Conservation (phyloP, 371 early-diverging fungal species). For the Mucor racemosus region DNA sequence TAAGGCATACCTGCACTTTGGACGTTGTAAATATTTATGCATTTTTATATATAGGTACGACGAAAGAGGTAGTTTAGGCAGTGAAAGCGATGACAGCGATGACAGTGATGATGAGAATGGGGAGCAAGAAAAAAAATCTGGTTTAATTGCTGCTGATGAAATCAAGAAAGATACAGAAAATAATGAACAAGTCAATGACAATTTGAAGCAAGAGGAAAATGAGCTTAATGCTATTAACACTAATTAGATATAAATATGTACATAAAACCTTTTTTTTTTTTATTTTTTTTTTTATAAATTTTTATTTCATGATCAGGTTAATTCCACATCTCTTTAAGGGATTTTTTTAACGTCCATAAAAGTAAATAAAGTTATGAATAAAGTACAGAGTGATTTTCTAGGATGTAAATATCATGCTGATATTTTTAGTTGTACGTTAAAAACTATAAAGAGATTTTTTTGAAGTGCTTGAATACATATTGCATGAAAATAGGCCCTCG, state of each 20-base stretch:
- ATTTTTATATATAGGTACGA: constrained; percentile 9
- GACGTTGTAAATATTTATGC: not conserved
- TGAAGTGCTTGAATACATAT: too few relatives aligned
- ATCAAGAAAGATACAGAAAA: not conserved
- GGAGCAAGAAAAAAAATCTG: not conserved
- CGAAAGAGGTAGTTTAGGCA: constrained; percentile 19
- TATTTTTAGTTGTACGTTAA: too few relatives aligned
- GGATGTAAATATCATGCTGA: too few relatives aligned
- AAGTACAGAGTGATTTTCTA: too few relatives aligned
- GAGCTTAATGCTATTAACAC: not conserved
- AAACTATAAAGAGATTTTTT: too few relatives aligned
- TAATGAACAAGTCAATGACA: not conserved
- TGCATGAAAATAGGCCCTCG: too few relatives aligned
- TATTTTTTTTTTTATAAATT: not conserved
- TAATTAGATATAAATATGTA: constrained; percentile 1
- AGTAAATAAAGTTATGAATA: too few relatives aligned
- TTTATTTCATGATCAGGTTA: too few relatives aligned
- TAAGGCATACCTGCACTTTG: not conserved
- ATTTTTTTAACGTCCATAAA: too few relatives aligned
- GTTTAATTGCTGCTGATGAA: not conserved
- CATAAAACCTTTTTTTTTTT: not conserved
- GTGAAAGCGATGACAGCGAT: constrained; percentile 14
- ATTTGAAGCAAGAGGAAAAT: not conserved
- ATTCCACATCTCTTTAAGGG: too few relatives aligned
- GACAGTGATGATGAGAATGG: constrained; percentile 11